Conservation (phyloP, 23 red algal genomes). For the Pyropia haitanensis region DNA sequence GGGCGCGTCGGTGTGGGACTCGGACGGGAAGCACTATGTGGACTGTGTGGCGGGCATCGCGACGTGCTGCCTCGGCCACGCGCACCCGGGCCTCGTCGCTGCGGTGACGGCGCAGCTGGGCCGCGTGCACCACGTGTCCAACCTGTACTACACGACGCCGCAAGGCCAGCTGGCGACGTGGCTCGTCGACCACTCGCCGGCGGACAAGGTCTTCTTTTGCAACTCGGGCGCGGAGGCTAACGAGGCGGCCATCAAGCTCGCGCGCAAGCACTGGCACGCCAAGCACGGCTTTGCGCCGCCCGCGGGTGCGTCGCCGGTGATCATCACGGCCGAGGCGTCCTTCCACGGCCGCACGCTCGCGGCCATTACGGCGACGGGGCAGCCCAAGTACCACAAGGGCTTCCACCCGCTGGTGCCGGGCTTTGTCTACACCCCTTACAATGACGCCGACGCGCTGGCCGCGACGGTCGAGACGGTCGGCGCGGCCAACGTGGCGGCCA, state of each 20-base stretch:
- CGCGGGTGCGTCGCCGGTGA: conserved; percentile 33
- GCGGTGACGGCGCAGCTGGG: conserved; percentile 47
- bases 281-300: conserved; percentile 13
- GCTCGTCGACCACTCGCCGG: conserved; percentile 75
- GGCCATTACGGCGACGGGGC: conserved; percentile 87
- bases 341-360: conserved; percentile 93
- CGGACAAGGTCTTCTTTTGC: conserved; percentile 96
- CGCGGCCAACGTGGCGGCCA: conserved; percentile 47
- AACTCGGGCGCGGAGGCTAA: conserved; percentile 97
- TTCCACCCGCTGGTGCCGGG: conserved; percentile 80
- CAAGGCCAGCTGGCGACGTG: conserved; percentile 71
- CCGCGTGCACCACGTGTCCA: conserved; percentile 71
- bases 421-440: conserved; percentile 81
- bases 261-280: conserved; percentile 62
- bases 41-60: conserved; percentile 96
- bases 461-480: conserved; percentile 20
- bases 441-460: conserved; percentile 51
- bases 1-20: conserved; percentile 51
- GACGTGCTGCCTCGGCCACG: conserved; percentile 88
- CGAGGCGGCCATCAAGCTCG: conserved; percentile 96
- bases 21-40: conserved; percentile 52
- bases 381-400: conserved; percentile 88
- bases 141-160: conserved; percentile 82
- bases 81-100: conserved; percentile 46
- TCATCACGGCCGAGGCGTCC: conserved; percentile 62